Base-by-base conservation (phyloP, 805 yeast genomes). In the Myxozyma melibiosi region DNA sequence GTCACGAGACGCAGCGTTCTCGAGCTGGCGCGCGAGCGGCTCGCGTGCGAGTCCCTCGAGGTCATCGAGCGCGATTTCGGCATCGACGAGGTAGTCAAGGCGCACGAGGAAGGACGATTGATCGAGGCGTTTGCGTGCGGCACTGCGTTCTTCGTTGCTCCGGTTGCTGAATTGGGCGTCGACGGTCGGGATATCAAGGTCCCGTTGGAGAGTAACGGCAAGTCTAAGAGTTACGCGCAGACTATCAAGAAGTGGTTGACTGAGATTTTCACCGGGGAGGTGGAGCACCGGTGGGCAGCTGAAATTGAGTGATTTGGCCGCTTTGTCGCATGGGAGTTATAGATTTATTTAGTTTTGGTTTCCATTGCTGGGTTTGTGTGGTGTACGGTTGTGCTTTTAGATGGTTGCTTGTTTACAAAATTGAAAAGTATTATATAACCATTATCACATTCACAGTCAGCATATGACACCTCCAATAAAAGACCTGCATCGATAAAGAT, bases 61-160 rank as follows among this genome's bases (percentile, higher is more conserved):
- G 35, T 58, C 34, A 48, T 40, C 20, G 83, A 80, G 71, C 73
- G 80, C 59, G 71, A 70, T 56, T 78, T 74, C 71, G 77, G 83
- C 50, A 75, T 79, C 51, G 68, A 66, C 41, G 83, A 80, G 62
- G 76, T 80, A 46, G 69, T 70, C 58, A 75, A 76, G 58, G 75
- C 76, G 50, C 76, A 79, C 20, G 73, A 69, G 22, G 76, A 76
- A 67, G 80, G 80, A 41, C 73, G 78, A 63, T 74, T 80, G 66
- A 71, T 80, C 8, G 84, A 80, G 72, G 82, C 81, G 9, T 80
- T 80, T 61, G 80, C 80, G 49, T 67, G 80, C 42, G 83, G 84
- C 43, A 80, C 84, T 56, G 82, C 83, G 38, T 81, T 78, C 46
- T 73, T 80, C 67, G 80, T 80, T 22, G 73, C 82, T 18, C 81